These are phyloP conservation scores for Wickerhamiella azymoides DNA, from an alignment of 805 yeast genomes.

Conservation along the genomic window DNA sequence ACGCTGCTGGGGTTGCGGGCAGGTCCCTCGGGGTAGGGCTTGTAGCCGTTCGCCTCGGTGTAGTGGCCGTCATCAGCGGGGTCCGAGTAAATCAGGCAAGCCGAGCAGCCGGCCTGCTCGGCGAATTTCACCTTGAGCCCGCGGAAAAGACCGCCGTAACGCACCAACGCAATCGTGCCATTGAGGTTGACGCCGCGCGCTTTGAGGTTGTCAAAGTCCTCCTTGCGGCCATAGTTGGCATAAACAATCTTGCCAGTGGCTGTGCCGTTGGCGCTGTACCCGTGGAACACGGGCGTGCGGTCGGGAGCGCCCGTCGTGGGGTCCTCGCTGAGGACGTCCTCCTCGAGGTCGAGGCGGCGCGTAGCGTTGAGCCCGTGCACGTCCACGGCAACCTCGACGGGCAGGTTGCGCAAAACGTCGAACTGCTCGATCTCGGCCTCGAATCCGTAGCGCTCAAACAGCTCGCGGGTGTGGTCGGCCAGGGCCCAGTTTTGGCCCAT, in stretches of 20 bases:
- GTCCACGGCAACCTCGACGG: conserved; percentile 38
- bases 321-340: conserved; percentile 40
- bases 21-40: conserved; percentile 60
- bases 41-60: conserved; percentile 41
- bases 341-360: conserved; percentile 35
- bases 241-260: conserved; percentile 52
- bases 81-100: conserved; percentile 54
- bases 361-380: conserved; percentile 25
- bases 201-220: conserved; percentile 41
- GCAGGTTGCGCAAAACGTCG: conserved; percentile 51
- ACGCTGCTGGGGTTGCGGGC: conserved; percentile 65
- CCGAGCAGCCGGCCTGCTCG: conserved; percentile 56
- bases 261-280: conserved; percentile 63
- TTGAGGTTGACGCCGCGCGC: conserved; percentile 35
- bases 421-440: conserved; percentile 39
- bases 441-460: conserved; percentile 49
- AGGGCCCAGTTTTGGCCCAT: conserved; percentile 28
- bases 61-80: conserved; percentile 44
- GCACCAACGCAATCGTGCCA: conserved; percentile 50
- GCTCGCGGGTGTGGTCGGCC: conserved; percentile 43
- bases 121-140: conserved; percentile 71
- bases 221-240: conserved; percentile 53
- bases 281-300: conserved; percentile 58
- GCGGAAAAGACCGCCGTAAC: conserved; percentile 55
- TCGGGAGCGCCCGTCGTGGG: conserved; percentile 34